Conservation (phyloP, 2,329 filamentous ascomycete species). For the Verticillium albo-atrum region DNA sequence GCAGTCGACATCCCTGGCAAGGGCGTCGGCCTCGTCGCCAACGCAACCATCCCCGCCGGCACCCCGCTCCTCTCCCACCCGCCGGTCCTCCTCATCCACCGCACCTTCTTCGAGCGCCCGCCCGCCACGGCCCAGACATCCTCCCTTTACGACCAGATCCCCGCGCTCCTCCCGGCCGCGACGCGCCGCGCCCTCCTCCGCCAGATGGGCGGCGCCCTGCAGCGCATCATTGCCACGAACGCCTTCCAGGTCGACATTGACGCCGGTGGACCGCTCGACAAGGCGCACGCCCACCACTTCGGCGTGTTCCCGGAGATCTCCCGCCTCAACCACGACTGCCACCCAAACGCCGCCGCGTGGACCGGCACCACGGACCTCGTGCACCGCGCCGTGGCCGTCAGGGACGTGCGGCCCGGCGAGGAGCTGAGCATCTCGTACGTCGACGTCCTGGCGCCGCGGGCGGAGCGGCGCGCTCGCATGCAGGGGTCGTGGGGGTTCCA, state of each 20-base stretch:
- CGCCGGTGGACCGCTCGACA: constrained; percentile 1
- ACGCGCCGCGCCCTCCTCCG: constrained; percentile 6
- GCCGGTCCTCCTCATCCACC: constrained; percentile 11
- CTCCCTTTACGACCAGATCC: not conserved
- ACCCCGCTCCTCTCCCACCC: constrained; percentile 8
- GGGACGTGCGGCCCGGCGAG: constrained; percentile 33
- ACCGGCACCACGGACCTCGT: constrained; percentile 30
- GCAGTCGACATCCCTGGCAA: constrained; percentile 17
- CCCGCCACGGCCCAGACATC: not conserved
- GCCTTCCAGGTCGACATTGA: constrained; percentile 13
- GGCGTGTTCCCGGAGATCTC: constrained; percentile 17
- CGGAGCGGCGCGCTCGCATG: constrained; percentile 22
- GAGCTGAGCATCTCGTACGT: constrained; percentile 40
- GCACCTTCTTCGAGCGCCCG: constrained; percentile 10
- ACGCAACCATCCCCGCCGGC: constrained; percentile 15
- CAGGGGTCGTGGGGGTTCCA: constrained; percentile 31
- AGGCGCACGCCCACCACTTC: constrained; percentile 11
- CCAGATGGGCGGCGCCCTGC: constrained; percentile 1
- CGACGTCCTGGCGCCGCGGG: constrained; percentile 19
- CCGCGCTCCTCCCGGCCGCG: not conserved
- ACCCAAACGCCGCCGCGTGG: constrained; percentile 38
- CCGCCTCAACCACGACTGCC: constrained; percentile 41
- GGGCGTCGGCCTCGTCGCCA: constrained; percentile 19
- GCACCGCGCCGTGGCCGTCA: constrained; percentile 31
- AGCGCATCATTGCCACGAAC: constrained; percentile 9